Percentiles rank a stretch among this genome's conserved stretches.
phyloP scores from a whole-genome alignment of 2,329 filamentous ascomycete genomes.

The Phoma sp. region DNA sequence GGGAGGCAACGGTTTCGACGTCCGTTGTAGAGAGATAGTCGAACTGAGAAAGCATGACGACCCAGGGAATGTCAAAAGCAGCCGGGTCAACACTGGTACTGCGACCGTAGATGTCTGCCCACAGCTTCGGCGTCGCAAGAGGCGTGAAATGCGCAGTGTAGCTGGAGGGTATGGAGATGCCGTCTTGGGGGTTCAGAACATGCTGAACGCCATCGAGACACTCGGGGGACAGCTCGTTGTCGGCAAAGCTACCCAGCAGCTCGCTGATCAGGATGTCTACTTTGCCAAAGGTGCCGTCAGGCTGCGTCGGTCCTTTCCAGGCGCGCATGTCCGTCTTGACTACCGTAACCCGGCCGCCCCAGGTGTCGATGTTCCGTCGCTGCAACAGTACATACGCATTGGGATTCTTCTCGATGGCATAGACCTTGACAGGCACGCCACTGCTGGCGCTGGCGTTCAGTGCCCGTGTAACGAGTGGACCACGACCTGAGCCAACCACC shows the following conservation, averaged over 20 bases:
- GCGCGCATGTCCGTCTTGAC: constrained; percentile 97
- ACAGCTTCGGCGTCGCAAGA: constrained; percentile 83
- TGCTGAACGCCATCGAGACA: constrained; percentile 95
- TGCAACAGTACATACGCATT: constrained; percentile 95
- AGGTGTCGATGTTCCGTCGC: constrained; percentile 79
- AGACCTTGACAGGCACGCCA: constrained; percentile 80
- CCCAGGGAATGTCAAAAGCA: constrained; percentile 90
- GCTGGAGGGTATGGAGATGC: constrained; percentile 90
- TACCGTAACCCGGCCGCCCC: constrained; percentile 80
- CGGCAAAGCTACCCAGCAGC: constrained; percentile 90
- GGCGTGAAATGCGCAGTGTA: constrained; percentile 96
- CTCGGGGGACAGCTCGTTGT: constrained; percentile 96
- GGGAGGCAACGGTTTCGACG: constrained; percentile 49
- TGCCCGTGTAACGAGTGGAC: constrained; percentile 87
- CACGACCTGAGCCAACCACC: constrained; percentile 91
- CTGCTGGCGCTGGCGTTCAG: constrained; percentile 79
- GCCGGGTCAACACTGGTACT: constrained; percentile 64
- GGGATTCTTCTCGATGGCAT: constrained; percentile 97
- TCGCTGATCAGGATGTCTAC: constrained; percentile 96
- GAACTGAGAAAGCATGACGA: constrained; percentile 88
- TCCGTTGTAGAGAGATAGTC: constrained; percentile 76
- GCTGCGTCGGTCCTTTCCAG: constrained; percentile 80
- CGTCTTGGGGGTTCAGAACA: constrained; percentile 78
- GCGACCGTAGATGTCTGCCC: constrained; percentile 77
- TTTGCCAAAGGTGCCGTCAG: constrained; percentile 63